These are phyloP conservation scores for Backusella psychrophila DNA, from an alignment of 192 early-diverging fungal genomes.

Conservation along the genomic window DNA sequence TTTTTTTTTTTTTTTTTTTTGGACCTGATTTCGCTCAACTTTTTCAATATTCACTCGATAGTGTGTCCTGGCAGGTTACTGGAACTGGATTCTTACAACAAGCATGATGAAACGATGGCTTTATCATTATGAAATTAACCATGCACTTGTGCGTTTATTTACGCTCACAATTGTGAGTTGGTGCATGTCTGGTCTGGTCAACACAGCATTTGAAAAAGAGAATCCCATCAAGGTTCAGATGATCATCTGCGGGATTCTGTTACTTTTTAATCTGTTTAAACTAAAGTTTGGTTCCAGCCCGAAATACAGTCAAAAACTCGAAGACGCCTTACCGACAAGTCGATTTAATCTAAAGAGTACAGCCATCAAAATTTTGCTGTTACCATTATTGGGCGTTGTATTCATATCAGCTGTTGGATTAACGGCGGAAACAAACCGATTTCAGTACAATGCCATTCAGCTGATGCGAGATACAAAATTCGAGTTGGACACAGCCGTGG, in stretches of 20 bases:
- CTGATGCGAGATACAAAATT: constrained; percentile 28
- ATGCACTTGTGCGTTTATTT: constrained; percentile 51
- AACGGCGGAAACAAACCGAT: constrained; percentile 38
- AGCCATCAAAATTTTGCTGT: constrained; percentile 36
- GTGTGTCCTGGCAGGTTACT: constrained; percentile 58
- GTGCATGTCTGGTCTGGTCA: constrained; percentile 49
- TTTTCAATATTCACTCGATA: constrained; percentile 8
- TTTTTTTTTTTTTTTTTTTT: neutral
- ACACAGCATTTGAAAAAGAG: constrained; percentile 41
- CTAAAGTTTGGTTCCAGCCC: constrained; percentile 31
- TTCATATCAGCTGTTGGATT: constrained; percentile 47
- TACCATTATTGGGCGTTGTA: constrained; percentile 49
- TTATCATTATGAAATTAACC: constrained; percentile 53
- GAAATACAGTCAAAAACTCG: constrained; percentile 34
- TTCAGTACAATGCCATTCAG: constrained; percentile 37
- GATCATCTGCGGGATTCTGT: constrained; percentile 43
- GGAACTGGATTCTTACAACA: constrained; percentile 54
- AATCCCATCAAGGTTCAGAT: constrained; percentile 56
- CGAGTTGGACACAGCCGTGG: constrained; percentile 13
- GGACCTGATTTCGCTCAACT: neutral
- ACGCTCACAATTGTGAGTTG: constrained; percentile 52
- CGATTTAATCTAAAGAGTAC: constrained; percentile 35
- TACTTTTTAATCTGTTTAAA: constrained; percentile 38
- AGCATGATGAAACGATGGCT: constrained; percentile 59
- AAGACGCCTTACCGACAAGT: constrained; percentile 26